Evolutionary conservation across 495 filamentous ascomycete species (phyloP), one percentile per base, ranked within the genome.

Genomic region (Cetradonia linearis): DNA sequence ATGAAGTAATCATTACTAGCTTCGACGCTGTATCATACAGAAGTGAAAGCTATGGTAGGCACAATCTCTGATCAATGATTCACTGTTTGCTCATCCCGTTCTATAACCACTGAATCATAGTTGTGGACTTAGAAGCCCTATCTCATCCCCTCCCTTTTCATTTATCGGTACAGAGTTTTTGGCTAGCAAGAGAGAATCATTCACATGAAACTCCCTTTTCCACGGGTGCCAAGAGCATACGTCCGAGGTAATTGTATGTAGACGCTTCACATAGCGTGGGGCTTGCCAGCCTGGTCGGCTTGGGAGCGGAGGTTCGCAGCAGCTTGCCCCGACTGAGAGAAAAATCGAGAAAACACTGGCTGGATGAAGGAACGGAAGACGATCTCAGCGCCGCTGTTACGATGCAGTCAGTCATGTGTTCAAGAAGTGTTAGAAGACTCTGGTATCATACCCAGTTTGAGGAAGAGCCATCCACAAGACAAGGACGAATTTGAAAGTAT

Each of bases 401-500:
- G 18, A 28, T 47, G 2, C 14, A 34, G 53, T 46, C 46, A 56
- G 20, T 52, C 47, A 52, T 6, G 16, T 40, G 36, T 55, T 31
- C 5, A 5, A 30, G 10, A 59, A n/a, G 16, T 62, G 25, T 3
- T 11, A 28, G 23, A 37, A 13, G 18, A 33, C 44, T 30, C 25
- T 55, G 59, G 2, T 54, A 37, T 79, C 86, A 71, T 85, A 97
- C 93, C 77, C 78, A 78, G 91, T 94, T 74, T 88, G 83, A 66
- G 93, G 93, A 63, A 99, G 88, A 65, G 91, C 85, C 76, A 97
- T 88, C 94, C 94, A 99, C 70, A 99, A 83, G 67, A 96, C 77
- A 69, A 96, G 83, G 69, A 90, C 81, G 70, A 99, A 95, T 80
- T 99, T 99, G 86, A 97, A 97, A 76, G 91, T 93, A 77, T 89